phyloP scores from a whole-genome alignment of 2,329 filamentous ascomycete genomes.

The Chalaropsis ovoidea region DNA sequence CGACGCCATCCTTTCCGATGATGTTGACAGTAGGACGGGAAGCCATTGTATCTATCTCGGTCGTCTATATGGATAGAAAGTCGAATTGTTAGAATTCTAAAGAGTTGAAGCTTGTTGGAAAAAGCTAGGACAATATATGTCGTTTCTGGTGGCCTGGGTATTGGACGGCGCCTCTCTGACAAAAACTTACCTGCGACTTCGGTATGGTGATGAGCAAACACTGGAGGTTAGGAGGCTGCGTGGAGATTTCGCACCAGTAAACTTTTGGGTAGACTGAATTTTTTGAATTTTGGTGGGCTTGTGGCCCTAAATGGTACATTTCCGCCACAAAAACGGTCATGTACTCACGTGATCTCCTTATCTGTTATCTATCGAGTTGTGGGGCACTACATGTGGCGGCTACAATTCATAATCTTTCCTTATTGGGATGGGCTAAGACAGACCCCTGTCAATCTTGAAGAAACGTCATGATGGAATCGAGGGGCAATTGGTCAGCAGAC shows the following conservation, averaged over 20 bases:
- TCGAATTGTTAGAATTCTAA: slow-evolving; percentile 21
- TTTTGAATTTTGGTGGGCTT: slow-evolving; percentile 25
- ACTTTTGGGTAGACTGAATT: slow-evolving; percentile 24
- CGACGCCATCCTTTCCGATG: slow-evolving; percentile 89
- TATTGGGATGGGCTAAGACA: slow-evolving; percentile 3
- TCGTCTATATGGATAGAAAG: slow-evolving; percentile 29
- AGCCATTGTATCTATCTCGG: slow-evolving; percentile 58
- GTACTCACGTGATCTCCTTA: slow-evolving; percentile 17
- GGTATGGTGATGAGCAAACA: slow-evolving; percentile 26
- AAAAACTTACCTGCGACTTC: slow-evolving; percentile 24
- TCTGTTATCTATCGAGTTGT: slow-evolving; percentile 16
- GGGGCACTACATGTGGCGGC: slow-evolving; percentile 12
- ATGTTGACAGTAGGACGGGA: slow-evolving; percentile 96
- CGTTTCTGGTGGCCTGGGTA: neutral
- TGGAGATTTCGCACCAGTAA: slow-evolving; percentile 24
- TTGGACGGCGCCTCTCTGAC: neutral
- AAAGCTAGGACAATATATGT: neutral
- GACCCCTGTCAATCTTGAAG: slow-evolving; percentile 14
- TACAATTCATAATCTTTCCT: neutral
- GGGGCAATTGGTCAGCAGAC: slow-evolving; percentile 14
- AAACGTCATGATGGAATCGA: slow-evolving; percentile 2
- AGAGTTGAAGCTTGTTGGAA: neutral
- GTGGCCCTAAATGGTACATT: slow-evolving; percentile 25
- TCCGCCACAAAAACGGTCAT: slow-evolving; percentile 20
- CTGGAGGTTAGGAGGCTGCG: slow-evolving; percentile 23